These are phyloP conservation scores for Comarum palustre DNA, from an alignment of 306 rosid species.

Conservation along the genomic window DNA sequence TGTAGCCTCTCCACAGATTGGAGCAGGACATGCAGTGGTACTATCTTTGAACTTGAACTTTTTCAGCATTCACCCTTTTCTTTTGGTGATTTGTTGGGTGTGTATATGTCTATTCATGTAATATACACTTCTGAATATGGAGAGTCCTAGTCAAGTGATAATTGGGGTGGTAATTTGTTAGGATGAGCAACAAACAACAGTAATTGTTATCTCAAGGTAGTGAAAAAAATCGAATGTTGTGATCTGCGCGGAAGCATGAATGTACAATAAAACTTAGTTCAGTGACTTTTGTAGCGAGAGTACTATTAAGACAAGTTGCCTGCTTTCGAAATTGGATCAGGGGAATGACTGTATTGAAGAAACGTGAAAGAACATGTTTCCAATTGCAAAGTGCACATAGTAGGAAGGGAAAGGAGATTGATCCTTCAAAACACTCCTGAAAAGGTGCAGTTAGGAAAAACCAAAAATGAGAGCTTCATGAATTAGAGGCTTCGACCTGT, in stretches of 20 bases:
- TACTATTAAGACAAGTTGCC: not conserved
- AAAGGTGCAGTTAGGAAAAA: not conserved
- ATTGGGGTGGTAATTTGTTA: not conserved
- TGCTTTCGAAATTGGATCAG: not conserved
- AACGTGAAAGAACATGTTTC: not conserved
- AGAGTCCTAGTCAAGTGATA: not conserved
- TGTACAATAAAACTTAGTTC: not conserved
- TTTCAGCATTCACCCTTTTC: not conserved
- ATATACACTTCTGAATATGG: conserved; percentile 7
- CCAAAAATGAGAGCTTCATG: not conserved
- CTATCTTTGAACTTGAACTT: conserved; percentile 24
- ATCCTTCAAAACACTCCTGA: not conserved
- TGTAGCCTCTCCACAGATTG: conserved; percentile 62
- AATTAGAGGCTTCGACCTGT: not conserved
- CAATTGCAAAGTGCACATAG: not conserved
- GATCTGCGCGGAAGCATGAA: not conserved
- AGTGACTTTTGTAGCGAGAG: not conserved
- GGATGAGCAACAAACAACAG: not conserved
- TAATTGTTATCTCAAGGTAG: not conserved
- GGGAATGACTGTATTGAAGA: not conserved
- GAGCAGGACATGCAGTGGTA: conserved; percentile 80
- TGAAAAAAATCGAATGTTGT: not conserved
- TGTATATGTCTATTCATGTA: not conserved
- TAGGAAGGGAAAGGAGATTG: conserved; percentile 1
- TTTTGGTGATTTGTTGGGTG: not conserved